Base-by-base conservation (phyloP, 1,284 basidiomycete genomes). In the Phlebopus sp. region DNA sequence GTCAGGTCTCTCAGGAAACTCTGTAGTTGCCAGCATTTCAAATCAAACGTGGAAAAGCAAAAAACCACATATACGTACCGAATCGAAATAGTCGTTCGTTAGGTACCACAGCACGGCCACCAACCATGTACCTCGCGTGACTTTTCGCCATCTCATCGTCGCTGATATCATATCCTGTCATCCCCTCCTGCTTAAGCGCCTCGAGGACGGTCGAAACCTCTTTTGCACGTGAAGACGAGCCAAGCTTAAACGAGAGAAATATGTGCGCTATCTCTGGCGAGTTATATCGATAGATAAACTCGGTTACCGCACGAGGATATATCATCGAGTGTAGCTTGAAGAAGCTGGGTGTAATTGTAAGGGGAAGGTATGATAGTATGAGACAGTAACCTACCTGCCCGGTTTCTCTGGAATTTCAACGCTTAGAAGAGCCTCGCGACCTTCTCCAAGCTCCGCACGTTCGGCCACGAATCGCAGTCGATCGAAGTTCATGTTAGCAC, bases 401-500 rank as follows among this genome's bases (percentile, higher is more conserved):
- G 92, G 90, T 55, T 72, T 74, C 64, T 99, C 97, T 18, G 96
- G 94, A 46, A 99, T 90, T 61, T 92, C 90, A 31, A 98, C 91
- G 58, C 90, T 91, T 55, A 99, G 76, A 45, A 99, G 75, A 0
- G 90, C 96, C 69, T 99, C 97, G 46, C 90, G 81, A 30, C 95
- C 86, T 69, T 99, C 97, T 57, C 97, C 97, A 29, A 99, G 76
- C 67, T 97, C 94, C 14, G 97, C 97, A 49, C 97, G 92, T 65
- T 99, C 97, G 13, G 97, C 90, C 19, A 99, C 96, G 63, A 99
- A 99, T 6, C 97, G 82, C 39, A 99, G 70, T 21, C 97, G 81
- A 56, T 92, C 90, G 69, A 99, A 99, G 73, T 99, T 98, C 92
- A 99, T 97, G 70, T 99, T 99, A 13, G 97, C 97, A 25, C 97